phyloP scores from a whole-genome alignment of 192 early-diverging fungal genomes.

The Haplosporangium gracile region DNA sequence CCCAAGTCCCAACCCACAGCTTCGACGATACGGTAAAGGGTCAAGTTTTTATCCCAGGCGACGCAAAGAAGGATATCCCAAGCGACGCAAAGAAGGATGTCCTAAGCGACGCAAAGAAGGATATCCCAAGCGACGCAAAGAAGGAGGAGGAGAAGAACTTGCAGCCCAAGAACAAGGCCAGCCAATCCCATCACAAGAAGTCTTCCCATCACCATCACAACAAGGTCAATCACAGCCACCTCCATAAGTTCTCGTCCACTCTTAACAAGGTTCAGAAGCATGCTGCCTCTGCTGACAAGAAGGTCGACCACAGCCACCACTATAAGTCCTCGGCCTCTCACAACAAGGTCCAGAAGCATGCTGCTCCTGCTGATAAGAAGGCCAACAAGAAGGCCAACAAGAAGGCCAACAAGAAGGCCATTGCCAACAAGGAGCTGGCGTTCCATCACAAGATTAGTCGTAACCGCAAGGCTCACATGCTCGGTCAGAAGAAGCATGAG shows the following conservation, averaged over 20 bases:
- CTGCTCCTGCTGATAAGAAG: constrained; percentile 10
- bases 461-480: constrained; percentile 12
- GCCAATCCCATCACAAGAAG: not conserved
- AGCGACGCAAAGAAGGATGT: not conserved
- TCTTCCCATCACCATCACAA: constrained; percentile 1
- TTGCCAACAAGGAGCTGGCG: constrained; percentile 15
- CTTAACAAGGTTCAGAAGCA: not conserved
- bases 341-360: constrained; percentile 5
- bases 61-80: not conserved
- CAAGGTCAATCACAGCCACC: not conserved
- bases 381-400: constrained; percentile 14
- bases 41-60: not conserved
- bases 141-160: not conserved
- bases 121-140: too few relatives aligned
- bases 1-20: too few relatives aligned
- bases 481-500: constrained; percentile 11
- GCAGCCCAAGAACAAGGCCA: not conserved
- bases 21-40: too few relatives aligned
- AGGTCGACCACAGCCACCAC: not conserved
- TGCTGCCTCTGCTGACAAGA: not conserved
- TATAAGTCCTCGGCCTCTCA: not conserved
- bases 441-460: constrained; percentile 42
- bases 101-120: not conserved
- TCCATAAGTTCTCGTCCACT: not conserved
- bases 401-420: constrained; percentile 8